Evolutionary conservation across 208 protist species (phyloP), one percentile per base, ranked within the genome.

Genomic region (Crithidia thermophila): DNA sequence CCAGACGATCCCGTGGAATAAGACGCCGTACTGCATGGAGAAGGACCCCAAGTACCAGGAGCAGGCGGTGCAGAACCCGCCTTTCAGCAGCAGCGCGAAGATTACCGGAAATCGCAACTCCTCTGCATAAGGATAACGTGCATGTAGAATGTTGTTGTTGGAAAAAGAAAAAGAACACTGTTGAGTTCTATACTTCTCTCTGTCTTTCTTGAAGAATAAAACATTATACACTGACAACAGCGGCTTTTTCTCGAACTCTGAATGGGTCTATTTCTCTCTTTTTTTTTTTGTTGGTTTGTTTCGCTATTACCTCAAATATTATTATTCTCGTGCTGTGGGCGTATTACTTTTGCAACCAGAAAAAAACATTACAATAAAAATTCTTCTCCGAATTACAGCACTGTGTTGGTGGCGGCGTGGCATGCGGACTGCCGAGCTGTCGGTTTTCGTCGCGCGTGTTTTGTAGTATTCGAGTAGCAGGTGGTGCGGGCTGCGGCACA

Each of bases 11-110:
- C 88, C 91, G 34, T 96, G 91, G 91, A 93, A 78, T 9, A 79
- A 76, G 65, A 85, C 88, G 21, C 91, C 91, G 20, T 96, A 96
- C 77, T 94, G 88, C 59, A 91, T 96, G 88, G 91, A 96, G 67
- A 92, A 87, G 76, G 91, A 96, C 63, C 84, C 86, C 10, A 93
- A 94, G 59, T 96, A 96, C 62, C 55, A 77, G 47, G 27, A 58
- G 7, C 77, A 90, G 71, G 84, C 84, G 0, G 34, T 85, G 25
- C 86, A 88, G 65, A 93, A 96, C 70, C 80, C 72, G 25, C 78
- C 83, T 2, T 92, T 91, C 72, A 88, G 81, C 77, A 94, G 88
- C 71, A 83, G 78, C 31, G 77, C 82, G n/a, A 93, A 92, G 73
- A 67, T 92, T 37, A 81, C 59, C 11, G 66, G 43, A 78, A 96